Evolutionary conservation across 176 grass and related monocot genomes (phyloP), one percentile per base, ranked within the genome.

Genomic region (Carex parvula): DNA sequence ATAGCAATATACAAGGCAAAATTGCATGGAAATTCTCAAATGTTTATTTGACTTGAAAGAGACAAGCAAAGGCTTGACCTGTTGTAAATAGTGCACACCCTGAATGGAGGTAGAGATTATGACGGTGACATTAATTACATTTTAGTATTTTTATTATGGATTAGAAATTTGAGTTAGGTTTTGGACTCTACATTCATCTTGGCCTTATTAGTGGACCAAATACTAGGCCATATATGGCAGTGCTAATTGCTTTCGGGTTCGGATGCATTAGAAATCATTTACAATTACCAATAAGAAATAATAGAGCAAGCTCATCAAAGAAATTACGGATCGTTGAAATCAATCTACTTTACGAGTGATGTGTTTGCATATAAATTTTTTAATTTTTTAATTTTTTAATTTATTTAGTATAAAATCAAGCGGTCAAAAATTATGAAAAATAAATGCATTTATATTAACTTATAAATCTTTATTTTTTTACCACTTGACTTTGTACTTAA

Each of bases 141-240:
- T 81, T 81, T 48, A 63, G 32, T 81, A 48, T 62, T 64, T 13
- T 81, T 41, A 21, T 63, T 64, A 81, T 81, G 21, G 41, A 48
- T 83, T 83, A 53, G 14, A 83, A 68, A 83, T 68, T 83, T 66
- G 80, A 83, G 20, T 83, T 83, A 68, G 80, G 80, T 83, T 83
- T 77, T 48, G 22, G 73, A 75, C 6, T 56, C 71, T 76, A 52
- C 22, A 32, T 77, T 21, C 12, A 52, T 46, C 17, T 83, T 83
- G 61, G 80, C 80, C 80, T 54, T 83, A 83, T 83, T 83, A 83
- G 80, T 83, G 63, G 61, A 83, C 62, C 80, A 68, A 53, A 67
- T 22, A 35, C 16, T 68, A 13, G 80, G 66, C 80, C 61, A 82
- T 53, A 24, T 32, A 64, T 62, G 20, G 63, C 3, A 67, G 0